phyloP scores from a whole-genome alignment of 2,329 filamentous ascomycete genomes.

The Juglanconis oblonga region DNA sequence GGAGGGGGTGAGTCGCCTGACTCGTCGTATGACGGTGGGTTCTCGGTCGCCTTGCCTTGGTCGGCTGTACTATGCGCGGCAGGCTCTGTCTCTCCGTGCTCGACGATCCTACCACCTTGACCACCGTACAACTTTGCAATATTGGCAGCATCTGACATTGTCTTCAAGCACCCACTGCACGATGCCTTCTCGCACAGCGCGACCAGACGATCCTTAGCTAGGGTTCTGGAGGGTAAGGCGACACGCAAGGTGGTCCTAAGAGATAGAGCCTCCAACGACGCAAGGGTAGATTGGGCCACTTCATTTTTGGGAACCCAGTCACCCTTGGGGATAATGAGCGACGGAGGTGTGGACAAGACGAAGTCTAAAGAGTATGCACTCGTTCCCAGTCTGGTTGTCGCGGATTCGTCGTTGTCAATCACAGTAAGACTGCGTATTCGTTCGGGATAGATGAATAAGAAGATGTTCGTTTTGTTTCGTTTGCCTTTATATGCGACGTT shows the following conservation, averaged over 20 bases:
- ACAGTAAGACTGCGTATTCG: conserved; percentile 2
- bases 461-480: conserved; percentile 15
- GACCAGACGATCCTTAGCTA: conserved; percentile 1
- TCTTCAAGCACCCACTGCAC: background rate
- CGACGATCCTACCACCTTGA: conserved; percentile 9
- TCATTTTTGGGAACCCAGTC: conserved; percentile 8
- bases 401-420: conserved; percentile 4
- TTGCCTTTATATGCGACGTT: conserved; percentile 16
- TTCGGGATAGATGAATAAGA: conserved; percentile 11
- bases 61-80: background rate
- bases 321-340: conserved; percentile 9
- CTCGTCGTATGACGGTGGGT: conserved; percentile 11
- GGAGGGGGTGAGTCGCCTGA: background rate
- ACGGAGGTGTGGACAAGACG: background rate
- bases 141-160: conserved; percentile 3
- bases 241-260: conserved; percentile 1
- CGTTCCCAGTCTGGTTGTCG: conserved; percentile 4
- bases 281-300: background rate
- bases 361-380: conserved; percentile 4
- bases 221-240: background rate
- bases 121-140: conserved; percentile 13
- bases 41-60: background rate
- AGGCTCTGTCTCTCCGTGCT: background rate
- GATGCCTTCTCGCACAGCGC: conserved; percentile 7
- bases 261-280: conserved; percentile 2